phyloP scores from a whole-genome alignment of 2,329 filamentous ascomycete genomes.

The Neofusicoccum sp. region DNA sequence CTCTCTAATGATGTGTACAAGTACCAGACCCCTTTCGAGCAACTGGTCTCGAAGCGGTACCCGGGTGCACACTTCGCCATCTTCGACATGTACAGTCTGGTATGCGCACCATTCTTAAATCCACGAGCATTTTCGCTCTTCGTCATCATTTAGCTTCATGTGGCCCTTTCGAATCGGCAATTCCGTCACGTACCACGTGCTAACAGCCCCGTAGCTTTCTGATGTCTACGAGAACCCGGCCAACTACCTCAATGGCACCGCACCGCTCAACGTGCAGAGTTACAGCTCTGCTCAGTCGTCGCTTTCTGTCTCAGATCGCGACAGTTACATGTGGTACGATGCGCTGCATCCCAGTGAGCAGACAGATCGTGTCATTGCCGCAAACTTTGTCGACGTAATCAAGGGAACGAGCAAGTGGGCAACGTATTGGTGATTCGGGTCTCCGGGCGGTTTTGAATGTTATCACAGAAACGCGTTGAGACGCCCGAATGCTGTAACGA shows the following conservation, averaged over 20 bases:
- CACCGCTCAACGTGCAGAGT: slow-evolving; percentile 61
- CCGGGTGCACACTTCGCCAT: slow-evolving; percentile 61
- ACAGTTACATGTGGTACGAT: slow-evolving; percentile 67
- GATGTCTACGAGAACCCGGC: slow-evolving; percentile 64
- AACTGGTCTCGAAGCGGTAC: slow-evolving; percentile 43
- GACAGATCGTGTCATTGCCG: slow-evolving; percentile 57
- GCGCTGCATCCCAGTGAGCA: slow-evolving; percentile 69
- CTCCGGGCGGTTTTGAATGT: no score
- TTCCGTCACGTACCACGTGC: no score
- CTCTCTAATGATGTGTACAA: slow-evolving; percentile 53
- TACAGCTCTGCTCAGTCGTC: slow-evolving; percentile 52
- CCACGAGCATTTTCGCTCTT: neutral
- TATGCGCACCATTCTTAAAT: slow-evolving; percentile 27
- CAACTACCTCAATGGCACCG: slow-evolving; percentile 60
- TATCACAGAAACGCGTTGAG: no score
- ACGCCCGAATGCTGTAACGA: no score
- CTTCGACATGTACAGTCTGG: slow-evolving; percentile 65
- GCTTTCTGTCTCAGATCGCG: slow-evolving; percentile 35
- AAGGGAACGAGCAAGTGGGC: slow-evolving; percentile 49
- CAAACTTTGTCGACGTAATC: slow-evolving; percentile 56
- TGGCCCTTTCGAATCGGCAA: slow-evolving; percentile 22
- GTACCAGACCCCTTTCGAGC: slow-evolving; percentile 51
- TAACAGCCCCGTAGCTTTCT: slow-evolving; percentile 43
- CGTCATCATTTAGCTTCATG: neutral
- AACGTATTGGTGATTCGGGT: slow-evolving; percentile 43